Base-by-base conservation (phyloP, 345 rosid species). In the Atalantia buxifolia region DNA sequence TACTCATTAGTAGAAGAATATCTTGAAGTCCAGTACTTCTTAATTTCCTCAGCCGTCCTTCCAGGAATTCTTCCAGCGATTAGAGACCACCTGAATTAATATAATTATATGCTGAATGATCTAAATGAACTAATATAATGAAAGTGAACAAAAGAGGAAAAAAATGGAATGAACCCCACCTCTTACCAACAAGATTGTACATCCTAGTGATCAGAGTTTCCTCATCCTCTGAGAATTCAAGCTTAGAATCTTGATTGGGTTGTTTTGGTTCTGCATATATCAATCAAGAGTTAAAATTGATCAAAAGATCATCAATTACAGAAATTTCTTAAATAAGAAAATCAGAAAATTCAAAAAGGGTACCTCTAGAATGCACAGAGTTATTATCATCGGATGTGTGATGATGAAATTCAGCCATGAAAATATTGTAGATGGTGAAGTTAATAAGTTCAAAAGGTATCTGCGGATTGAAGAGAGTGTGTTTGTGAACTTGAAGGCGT, bases 21-120 rank as follows among this genome's bases (percentile, higher is more conserved):
- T 80, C 87, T 87, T 63, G 89, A 81, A 72, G 88, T 87, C 92
- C 90, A 89, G 74, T 84, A 85, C 79, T 85, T 87, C 81, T 89
- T 84, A 78, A 89, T 84, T 77, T 89, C 90, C 80, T 89, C 87
- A 13, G 89, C 89, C 69, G 88, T 79, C 82, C 90, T 87, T 77
- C 89, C 92, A 7, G 89, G 90, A 71, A 89, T 89, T 77, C 92
- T 87, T 74, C 90, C 90, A 14, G 88, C 90, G 73, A 89, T 89
- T 69, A 87, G 71, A 78, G 85, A 74, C 92, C 92, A 88, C 83
- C 91, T 88, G 63, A 14, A 79, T 31, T 12, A 28, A 2, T 8
- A 30, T 24, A 27, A 36, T 72, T 22, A 27, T 67, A 5, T 45
- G 16, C 5, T 45, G 13, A 45, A 12, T 5, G 3, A 21, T 21